These are phyloP conservation scores for Nemania bipapillata DNA, from an alignment of 2,329 filamentous ascomycete species.

Conservation along the genomic window DNA sequence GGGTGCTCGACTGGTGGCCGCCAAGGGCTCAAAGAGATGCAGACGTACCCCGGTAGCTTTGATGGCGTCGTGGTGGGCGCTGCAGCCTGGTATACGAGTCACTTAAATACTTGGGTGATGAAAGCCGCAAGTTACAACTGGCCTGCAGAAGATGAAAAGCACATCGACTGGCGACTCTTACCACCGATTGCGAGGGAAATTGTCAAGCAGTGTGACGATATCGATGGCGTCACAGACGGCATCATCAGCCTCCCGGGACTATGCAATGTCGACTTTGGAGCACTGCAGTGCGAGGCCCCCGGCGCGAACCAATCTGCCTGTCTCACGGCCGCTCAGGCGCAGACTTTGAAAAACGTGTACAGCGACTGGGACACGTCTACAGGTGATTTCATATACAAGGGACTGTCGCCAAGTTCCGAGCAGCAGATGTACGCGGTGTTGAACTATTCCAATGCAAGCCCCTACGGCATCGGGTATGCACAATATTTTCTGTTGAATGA, in stretches of 20 bases:
- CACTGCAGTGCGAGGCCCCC: constrained; percentile 53
- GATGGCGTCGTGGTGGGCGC: constrained; percentile 65
- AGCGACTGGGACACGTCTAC: constrained; percentile 43
- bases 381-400: constrained; percentile 56
- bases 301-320: constrained; percentile 51
- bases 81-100: constrained; percentile 63
- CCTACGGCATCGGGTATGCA: constrained; percentile 52
- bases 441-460: constrained; percentile 49
- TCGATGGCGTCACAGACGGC: constrained; percentile 62
- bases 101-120: constrained; percentile 58
- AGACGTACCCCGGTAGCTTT: constrained; percentile 65
- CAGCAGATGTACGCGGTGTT: constrained; percentile 51
- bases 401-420: constrained; percentile 62
- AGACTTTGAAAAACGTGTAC: constrained; percentile 51
- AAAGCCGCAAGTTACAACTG: constrained; percentile 61
- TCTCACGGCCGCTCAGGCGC: constrained; percentile 57
- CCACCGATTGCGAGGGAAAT: constrained; percentile 55
- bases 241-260: constrained; percentile 60
- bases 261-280: constrained; percentile 59
- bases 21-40: constrained; percentile 65
- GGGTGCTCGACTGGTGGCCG: constrained; percentile 69
- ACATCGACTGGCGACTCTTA: constrained; percentile 61
- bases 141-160: constrained; percentile 57
- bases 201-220: constrained; percentile 61
- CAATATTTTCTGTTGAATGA: constrained; percentile 57